A percentile compares a stretch with the other conserved stretches of the same genome.
Conservation (phyloP, 371 early-diverging fungal species). For the Rhizopus microsporus region DNA sequence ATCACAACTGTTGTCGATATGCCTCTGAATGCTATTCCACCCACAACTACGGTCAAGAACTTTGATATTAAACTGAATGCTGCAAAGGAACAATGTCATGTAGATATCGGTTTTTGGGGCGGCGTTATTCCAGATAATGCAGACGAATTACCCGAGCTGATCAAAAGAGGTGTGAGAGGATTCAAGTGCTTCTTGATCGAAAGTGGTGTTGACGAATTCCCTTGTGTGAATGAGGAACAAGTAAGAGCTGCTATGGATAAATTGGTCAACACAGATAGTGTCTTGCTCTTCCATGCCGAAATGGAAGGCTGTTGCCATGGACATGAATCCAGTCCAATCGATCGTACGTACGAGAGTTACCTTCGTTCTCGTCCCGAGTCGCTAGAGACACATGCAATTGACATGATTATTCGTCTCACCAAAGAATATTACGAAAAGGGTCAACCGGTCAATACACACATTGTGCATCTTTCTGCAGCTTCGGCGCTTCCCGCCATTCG, state of each 20-base stretch:
- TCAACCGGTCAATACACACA: conserved; percentile 72
- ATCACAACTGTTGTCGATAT: conserved; percentile 81
- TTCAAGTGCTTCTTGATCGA: conserved; percentile 88
- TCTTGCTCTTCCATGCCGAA: conserved; percentile 83
- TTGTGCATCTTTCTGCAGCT: conserved; percentile 81
- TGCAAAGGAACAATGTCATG: conserved; percentile 69
- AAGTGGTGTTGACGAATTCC: conserved; percentile 85
- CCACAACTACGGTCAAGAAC: conserved; percentile 74
- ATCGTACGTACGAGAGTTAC: conserved; percentile 66
- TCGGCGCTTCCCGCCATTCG: conserved; percentile 75
- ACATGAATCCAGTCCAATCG: conserved; percentile 28
- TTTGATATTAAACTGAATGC: conserved; percentile 66
- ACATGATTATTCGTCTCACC: conserved; percentile 69
- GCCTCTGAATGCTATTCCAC: conserved; percentile 88
- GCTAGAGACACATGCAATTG: conserved; percentile 74
- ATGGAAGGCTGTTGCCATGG: conserved; percentile 50
- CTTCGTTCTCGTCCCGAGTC: conserved; percentile 69
- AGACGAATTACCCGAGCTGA: conserved; percentile 60
- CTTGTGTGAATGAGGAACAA: conserved; percentile 73
- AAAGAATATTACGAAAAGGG: conserved; percentile 58
- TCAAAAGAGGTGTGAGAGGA: conserved; percentile 72
- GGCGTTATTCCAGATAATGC: conserved; percentile 80
- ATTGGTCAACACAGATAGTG: conserved; percentile 43
- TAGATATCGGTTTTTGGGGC: conserved; percentile 83
- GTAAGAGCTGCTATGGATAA: conserved; percentile 70